Conservation (phyloP, 129 eudicot genomes). For the Ambrosia trifida region DNA sequence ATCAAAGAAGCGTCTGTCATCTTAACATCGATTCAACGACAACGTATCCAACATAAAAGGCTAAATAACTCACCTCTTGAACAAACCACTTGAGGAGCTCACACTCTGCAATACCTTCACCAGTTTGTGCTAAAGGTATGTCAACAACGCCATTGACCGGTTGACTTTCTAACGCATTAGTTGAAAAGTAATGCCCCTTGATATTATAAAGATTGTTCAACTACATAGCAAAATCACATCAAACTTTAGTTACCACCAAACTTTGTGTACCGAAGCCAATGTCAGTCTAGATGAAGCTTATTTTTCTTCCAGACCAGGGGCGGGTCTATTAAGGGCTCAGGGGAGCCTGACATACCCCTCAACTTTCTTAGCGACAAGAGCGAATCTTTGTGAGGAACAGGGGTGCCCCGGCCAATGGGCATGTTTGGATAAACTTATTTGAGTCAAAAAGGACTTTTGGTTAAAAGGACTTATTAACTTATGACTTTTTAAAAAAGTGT, state of each 20-base stretch:
- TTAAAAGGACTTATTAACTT: too few relatives aligned
- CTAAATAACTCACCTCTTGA: constrained; percentile 57
- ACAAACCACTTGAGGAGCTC: constrained; percentile 98
- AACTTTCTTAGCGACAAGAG: too few relatives aligned
- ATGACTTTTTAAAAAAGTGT: too few relatives aligned
- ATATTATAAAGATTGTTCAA: constrained; percentile 32
- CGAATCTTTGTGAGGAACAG: too few relatives aligned
- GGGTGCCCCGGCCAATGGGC: too few relatives aligned
- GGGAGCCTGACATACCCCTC: too few relatives aligned
- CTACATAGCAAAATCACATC: constrained; percentile 30
- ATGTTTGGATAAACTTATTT: too few relatives aligned
- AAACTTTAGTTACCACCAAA: constrained; percentile 1
- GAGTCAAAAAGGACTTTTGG: too few relatives aligned
- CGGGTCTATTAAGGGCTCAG: too few relatives aligned
- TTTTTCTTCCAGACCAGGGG: too few relatives aligned
- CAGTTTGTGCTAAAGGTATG: constrained; percentile 95
- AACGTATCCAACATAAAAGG: not conserved
- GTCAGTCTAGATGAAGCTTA: too few relatives aligned
- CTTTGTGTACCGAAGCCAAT: not conserved
- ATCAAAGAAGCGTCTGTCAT: not conserved
- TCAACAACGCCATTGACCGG: constrained; percentile 57
- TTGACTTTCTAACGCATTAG: constrained; percentile 46
- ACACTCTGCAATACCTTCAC: constrained; percentile 99
- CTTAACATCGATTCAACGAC: not conserved
- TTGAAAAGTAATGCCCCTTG: constrained; percentile 54